Evolutionary conservation across 169 alveolate species (phyloP).

Genomic region (Cryptosporidium tyzzeri): DNA sequence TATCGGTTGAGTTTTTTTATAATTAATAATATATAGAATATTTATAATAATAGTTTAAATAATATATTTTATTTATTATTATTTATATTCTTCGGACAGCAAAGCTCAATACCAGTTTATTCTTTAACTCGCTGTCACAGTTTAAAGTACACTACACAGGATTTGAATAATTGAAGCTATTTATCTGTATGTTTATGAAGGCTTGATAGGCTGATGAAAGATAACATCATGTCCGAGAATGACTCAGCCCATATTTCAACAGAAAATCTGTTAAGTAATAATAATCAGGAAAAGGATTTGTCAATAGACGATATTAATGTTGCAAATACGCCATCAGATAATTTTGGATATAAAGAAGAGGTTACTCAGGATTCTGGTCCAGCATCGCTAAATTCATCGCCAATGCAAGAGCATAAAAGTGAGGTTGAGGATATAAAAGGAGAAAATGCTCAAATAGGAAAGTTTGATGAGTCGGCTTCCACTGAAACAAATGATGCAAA

Average conservation of each 20-base stretch:
- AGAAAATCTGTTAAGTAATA: conserved; percentile 1
- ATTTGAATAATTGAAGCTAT: not conserved
- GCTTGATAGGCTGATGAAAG: not conserved
- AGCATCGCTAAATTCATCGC: not conserved
- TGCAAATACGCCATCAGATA: not conserved
- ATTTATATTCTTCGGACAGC: not conserved
- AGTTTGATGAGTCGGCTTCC: not conserved
- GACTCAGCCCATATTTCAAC: not conserved
- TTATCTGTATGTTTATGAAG: conserved; percentile 2
- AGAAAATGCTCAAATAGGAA: not conserved
- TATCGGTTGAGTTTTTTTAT: conserved; percentile 14
- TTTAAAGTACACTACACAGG: conserved; percentile 2
- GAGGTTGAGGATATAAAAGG: not conserved
- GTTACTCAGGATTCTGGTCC: not conserved
- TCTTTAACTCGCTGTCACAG: not conserved
- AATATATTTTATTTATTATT: not conserved
- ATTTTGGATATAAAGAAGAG: not conserved
- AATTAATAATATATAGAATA: conserved; percentile 4
- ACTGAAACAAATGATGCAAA: not conserved
- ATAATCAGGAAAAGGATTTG: not conserved
- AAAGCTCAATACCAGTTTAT: not conserved
- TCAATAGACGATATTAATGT: not conserved
- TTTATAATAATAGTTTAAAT: not conserved
- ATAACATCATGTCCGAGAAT: conserved; percentile 3
- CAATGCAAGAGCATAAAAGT: not conserved